Evolutionary conservation across 1,139 yeast genomes (phyloP).

Genomic region (Pichia cactophila): DNA sequence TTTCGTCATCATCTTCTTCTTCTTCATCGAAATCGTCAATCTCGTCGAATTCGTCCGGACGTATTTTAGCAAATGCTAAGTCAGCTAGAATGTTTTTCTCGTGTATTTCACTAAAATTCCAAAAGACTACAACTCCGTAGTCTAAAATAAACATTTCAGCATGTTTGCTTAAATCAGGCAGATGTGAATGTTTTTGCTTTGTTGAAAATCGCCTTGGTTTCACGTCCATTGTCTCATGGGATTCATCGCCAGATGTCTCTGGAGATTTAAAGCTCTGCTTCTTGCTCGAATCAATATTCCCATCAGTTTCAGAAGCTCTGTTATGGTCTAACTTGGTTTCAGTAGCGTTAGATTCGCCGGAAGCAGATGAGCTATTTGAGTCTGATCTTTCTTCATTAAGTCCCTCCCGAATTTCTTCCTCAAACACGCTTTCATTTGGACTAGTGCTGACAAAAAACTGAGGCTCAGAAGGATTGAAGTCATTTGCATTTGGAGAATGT

Average conservation of each 20-base stretch:
- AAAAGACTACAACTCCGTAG: constrained; percentile 92
- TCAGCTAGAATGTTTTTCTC: constrained; percentile 93
- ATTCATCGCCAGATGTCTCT: background rate
- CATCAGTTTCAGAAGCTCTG: background rate
- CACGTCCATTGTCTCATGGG: background rate
- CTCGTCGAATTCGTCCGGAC: constrained; percentile 27
- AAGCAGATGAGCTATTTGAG: constrained; percentile 7
- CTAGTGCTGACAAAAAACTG: constrained; percentile 43
- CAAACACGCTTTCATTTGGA: constrained; percentile 25
- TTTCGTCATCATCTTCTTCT: constrained; percentile 17
- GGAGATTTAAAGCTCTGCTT: background rate
- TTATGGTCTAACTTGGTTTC: background rate
- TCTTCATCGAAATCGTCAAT: constrained; percentile 28
- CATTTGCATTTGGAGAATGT: constrained; percentile 21
- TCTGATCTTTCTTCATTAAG: constrained; percentile 9
- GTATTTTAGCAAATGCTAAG: constrained; percentile 64
- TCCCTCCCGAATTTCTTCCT: constrained; percentile 17
- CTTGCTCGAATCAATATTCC: background rate
- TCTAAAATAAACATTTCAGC: constrained; percentile 87
- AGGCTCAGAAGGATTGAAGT: constrained; percentile 61
- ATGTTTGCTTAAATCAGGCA: constrained; percentile 56
- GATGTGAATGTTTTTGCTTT: constrained; percentile 15
- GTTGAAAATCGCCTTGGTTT: constrained; percentile 11
- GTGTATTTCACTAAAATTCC: constrained; percentile 91
- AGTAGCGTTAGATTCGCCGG: background rate